A percentile compares a stretch with the other conserved stretches of the same genome.
phyloP scores from a whole-genome alignment of 139 green algal genomes.

The Volvox reticuliferus region DNA sequence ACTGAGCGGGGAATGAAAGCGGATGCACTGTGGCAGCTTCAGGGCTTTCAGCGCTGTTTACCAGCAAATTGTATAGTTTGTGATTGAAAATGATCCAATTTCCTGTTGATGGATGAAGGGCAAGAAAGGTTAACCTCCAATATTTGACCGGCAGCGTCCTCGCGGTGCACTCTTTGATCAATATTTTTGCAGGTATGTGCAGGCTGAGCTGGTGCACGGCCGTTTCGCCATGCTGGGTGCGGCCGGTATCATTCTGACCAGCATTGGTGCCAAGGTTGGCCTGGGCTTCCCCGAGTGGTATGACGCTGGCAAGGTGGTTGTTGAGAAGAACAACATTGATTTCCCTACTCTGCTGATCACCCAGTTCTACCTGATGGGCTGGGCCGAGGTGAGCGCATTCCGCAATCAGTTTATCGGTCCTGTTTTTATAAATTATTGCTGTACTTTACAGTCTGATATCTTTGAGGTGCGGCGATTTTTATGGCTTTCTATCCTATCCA shows the following conservation, averaged over 20 bases:
- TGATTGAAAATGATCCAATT: slow-evolving; percentile 61
- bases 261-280: slow-evolving; percentile 59
- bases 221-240: slow-evolving; percentile 85
- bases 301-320: slow-evolving; percentile 80
- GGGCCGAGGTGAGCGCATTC: slow-evolving; percentile 75
- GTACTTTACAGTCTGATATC: too few species aligned
- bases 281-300: slow-evolving; percentile 77
- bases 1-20: neutral
- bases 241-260: slow-evolving; percentile 79
- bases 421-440: too few species aligned
- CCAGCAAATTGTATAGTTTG: neutral
- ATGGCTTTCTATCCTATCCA: too few species aligned
- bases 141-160: too few species aligned
- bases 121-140: slow-evolving; percentile 70
- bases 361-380: slow-evolving; percentile 81
- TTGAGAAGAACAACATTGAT: slow-evolving; percentile 76
- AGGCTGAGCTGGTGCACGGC: slow-evolving; percentile 89
- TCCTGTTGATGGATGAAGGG: slow-evolving; percentile 88
- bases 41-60: neutral
- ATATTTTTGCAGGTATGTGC: slow-evolving; percentile 74
- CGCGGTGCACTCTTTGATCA: neutral
- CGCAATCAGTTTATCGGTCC: too few species aligned
- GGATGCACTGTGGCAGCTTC: neutral
- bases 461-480: too few species aligned
- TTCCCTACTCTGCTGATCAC: slow-evolving; percentile 76